Evolutionary conservation across 2,329 filamentous ascomycete species (phyloP).

Genomic region (Laburnicola sp.): DNA sequence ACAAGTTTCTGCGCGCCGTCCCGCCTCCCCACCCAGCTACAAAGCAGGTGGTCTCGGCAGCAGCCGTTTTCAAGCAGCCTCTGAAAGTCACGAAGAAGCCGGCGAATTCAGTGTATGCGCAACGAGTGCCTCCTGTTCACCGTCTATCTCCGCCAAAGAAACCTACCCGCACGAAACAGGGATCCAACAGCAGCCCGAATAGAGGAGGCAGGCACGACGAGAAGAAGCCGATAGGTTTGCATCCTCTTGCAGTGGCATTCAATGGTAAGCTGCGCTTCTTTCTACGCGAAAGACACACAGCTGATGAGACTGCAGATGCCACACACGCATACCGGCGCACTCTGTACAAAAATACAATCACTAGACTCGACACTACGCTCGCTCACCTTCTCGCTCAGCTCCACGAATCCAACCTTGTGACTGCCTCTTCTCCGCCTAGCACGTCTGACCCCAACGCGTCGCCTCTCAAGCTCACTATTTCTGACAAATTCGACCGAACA

Average conservation of each 20-base stretch:
- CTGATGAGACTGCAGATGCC: conserved; percentile 29
- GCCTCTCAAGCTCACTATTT: conserved; percentile 19
- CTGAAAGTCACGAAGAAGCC: conserved; percentile 3
- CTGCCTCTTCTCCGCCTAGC: conserved; percentile 6
- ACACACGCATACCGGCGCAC: conserved; percentile 30
- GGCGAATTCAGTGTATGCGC: no score
- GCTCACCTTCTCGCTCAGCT: conserved; percentile 15
- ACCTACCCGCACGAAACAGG: neutral
- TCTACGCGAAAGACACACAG: no score
- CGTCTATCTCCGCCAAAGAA: neutral
- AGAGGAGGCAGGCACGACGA: conserved; percentile 8
- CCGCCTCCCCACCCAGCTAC: neutral
- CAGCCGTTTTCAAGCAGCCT: conserved; percentile 29
- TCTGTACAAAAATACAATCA: conserved; percentile 22
- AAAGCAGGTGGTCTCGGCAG: conserved; percentile 25
- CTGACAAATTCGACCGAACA: conserved; percentile 23
- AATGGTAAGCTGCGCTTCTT: conserved; percentile 21
- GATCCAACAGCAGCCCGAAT: conserved; percentile 2
- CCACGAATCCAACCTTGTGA: conserved; percentile 12
- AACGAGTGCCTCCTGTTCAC: neutral
- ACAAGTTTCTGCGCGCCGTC: neutral
- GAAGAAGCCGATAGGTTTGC: conserved; percentile 14
- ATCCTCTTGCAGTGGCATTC: conserved; percentile 34
- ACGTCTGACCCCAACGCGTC: conserved; percentile 12
- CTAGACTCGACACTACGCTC: conserved; percentile 28